Base-by-base conservation (phyloP, 1,139 yeast species). In the Suhomyces anneliseae region DNA sequence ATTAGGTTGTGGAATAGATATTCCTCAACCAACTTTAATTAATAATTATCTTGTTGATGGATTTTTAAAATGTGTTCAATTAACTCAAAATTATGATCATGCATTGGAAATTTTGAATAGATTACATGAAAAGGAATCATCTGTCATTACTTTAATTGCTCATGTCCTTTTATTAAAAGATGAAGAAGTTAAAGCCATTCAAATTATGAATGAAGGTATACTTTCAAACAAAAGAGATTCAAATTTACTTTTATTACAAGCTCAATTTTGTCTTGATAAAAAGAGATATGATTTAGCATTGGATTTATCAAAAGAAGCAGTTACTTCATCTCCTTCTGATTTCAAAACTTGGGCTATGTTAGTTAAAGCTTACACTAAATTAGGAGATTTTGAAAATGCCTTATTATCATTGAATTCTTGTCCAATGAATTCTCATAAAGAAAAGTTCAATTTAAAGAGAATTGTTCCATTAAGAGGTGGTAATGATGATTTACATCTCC, bases 381-480 rank as follows among this genome's bases (percentile, higher is more conserved):
- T 78, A 52, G 84, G 81, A 46, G 90, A 90, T 62, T 87, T 80
- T 57, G 84, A 82, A 51, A 83, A 80, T 59, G 97, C 97, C 0
- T 73, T 93, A 50, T 68, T 89, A 44, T 83, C 97, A 0, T 76
- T 93, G 55, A 93, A 93, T 62, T 87, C 97, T 7, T 86, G 96
- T 62, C 98, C 98, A 8, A 88, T 93, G 96, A 86, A 87, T 60
- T 79, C 86, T 2, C 79, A 83, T 53, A 81, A 82, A 56, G 87
- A 85, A 38, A 79, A 80, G 50, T 87, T 79, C 59, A 57, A 72
- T 12, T 72, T 80, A 51, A 70, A 68, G 46, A 74, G 95, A 68
- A 69, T 78, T 12, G 81, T 90, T 6, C 76, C 78, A n/a, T 82
- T 87, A 37, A 83, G 68, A 46, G 66, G 69, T 27, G 76, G 72